These are phyloP conservation scores for Fusarium sulawesiense DNA, from an alignment of 2,329 filamentous ascomycete species.

Conservation along the genomic window DNA sequence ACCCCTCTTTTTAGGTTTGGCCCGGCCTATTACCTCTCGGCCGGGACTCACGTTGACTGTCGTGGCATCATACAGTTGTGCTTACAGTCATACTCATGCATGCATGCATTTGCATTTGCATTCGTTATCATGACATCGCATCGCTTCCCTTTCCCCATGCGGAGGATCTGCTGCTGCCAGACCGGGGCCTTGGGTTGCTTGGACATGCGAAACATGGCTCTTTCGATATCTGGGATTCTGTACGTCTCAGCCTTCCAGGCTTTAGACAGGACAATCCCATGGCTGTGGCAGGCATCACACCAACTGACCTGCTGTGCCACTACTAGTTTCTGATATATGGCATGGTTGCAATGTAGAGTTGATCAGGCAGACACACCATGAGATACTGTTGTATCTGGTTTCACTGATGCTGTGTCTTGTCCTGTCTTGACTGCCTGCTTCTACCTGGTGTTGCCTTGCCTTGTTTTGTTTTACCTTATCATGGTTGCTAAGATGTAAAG, in stretches of 20 bases:
- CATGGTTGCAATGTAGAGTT: not conserved
- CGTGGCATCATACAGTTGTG: conserved; percentile 26
- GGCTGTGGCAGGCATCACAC: conserved; percentile 36
- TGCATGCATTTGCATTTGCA: conserved; percentile 7
- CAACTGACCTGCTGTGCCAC: conserved; percentile 27
- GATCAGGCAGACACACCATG: conserved; percentile 3
- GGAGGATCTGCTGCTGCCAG: conserved; percentile 29
- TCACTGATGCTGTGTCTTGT: conserved; percentile 7
- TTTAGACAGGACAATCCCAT: conserved; percentile 14
- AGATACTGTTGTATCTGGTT: conserved; percentile 9
- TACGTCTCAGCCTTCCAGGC: conserved; percentile 33
- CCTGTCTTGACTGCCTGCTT: conserved; percentile 8
- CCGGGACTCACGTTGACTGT: conserved; percentile 17
- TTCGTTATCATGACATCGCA: conserved; percentile 13
- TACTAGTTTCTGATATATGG: conserved; percentile 12
- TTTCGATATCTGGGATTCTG: conserved; percentile 20
- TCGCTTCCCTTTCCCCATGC: conserved; percentile 34
- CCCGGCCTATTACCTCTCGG: conserved; percentile 22
- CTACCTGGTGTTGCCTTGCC: conserved; percentile 11
- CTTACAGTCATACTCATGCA: conserved; percentile 29
- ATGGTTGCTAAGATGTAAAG: conserved; percentile 4
- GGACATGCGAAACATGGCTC: conserved; percentile 23
- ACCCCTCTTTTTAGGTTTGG: conserved; percentile 8
- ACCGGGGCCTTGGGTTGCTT: conserved; percentile 4
- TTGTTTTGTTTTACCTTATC: conserved; percentile 27